phyloP scores from a whole-genome alignment of 2,329 filamentous ascomycete species.

The Polytolypa hystricis region DNA sequence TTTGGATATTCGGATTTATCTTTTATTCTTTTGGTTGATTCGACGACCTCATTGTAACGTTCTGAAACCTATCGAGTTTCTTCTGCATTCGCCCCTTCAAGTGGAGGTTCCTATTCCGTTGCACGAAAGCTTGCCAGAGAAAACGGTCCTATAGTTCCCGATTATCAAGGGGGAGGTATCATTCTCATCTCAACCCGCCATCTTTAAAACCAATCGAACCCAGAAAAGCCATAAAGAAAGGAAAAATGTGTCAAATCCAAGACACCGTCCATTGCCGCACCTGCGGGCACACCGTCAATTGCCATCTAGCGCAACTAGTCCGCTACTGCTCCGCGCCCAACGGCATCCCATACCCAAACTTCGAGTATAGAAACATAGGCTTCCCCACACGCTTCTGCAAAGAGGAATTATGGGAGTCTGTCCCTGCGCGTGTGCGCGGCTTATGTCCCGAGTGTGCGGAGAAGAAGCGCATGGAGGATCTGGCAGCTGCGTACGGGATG shows the following conservation, averaged over 20 bases:
- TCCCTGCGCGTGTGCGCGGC: background rate
- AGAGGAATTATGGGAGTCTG: slow-evolving; percentile 8
- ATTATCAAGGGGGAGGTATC: no score
- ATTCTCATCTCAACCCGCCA: no score
- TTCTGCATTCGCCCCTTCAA: no score
- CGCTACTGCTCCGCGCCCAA: slow-evolving; percentile 11
- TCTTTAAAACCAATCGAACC: background rate
- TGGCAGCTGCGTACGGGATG: background rate
- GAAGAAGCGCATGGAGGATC: slow-evolving; percentile 1
- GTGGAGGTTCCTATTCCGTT: no score
- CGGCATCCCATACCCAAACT: slow-evolving; percentile 8
- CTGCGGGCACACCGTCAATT: slow-evolving; percentile 9
- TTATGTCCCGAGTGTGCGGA: slow-evolving; percentile 6
- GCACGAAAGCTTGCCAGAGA: no score
- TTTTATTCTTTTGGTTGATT: no score
- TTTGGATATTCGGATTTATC: no score
- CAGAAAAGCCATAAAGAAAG: background rate
- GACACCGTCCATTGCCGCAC: slow-evolving; percentile 6
- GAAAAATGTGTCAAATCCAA: slow-evolving; percentile 11
- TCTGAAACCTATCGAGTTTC: no score
- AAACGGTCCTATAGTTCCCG: no score
- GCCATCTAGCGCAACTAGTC: slow-evolving; percentile 10
- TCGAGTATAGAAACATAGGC: background rate
- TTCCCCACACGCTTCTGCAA: slow-evolving; percentile 7
- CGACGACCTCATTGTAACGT: no score